Conservation (phyloP, 2,329 filamentous ascomycete genomes). For the Talaromyces albobiverticillius region DNA sequence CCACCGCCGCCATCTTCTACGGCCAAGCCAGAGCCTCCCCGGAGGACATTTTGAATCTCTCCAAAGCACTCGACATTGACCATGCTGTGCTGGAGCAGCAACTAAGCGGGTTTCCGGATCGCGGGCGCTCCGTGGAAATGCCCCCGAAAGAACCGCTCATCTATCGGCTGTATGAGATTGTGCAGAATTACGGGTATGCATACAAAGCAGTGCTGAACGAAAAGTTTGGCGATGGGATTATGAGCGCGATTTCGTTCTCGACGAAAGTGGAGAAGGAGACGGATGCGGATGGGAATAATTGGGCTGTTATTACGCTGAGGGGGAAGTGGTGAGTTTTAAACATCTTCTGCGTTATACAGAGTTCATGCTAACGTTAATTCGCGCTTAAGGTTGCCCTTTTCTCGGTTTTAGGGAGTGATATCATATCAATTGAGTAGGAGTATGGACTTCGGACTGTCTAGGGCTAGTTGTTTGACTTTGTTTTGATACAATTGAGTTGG, state of each 20-base stretch:
- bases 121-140: constrained; percentile 76
- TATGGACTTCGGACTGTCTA: no score
- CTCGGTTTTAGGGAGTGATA: constrained; percentile 34
- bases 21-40: constrained; percentile 73
- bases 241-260: constrained; percentile 90
- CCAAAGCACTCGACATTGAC: constrained; percentile 62
- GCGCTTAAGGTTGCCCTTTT: constrained; percentile 46
- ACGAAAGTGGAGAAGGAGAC: constrained; percentile 93
- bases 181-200: constrained; percentile 95
- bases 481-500: background rate
- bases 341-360: no score
- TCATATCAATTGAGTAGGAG: no score
- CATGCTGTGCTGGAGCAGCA: constrained; percentile 57
- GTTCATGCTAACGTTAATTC: constrained; percentile 13
- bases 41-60: constrained; percentile 67
- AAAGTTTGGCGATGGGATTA: constrained; percentile 92
- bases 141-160: constrained; percentile 81
- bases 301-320: constrained; percentile 79
- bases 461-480: background rate
- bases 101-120: constrained; percentile 72
- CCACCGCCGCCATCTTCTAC: constrained; percentile 85
- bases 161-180: constrained; percentile 88
- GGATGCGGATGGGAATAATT: constrained; percentile 74
- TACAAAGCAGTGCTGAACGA: constrained; percentile 96
- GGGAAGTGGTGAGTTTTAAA: constrained; percentile 69